Conservation (phyloP, 2,329 filamentous ascomycete genomes). For the Aspergillus sp. region DNA sequence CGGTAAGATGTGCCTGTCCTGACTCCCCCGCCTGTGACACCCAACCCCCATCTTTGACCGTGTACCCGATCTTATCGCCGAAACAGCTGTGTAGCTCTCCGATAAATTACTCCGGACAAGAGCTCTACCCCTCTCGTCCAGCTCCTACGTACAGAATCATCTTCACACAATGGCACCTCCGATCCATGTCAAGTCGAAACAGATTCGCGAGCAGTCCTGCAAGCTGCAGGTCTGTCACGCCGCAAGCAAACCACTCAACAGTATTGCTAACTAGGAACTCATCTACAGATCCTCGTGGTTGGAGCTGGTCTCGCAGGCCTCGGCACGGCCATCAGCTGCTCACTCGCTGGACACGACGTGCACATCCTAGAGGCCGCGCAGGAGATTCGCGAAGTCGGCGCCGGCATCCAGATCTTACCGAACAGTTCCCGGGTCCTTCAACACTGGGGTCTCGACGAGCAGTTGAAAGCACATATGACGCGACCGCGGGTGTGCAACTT, state of each 20-base stretch:
- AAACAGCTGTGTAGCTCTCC: background rate
- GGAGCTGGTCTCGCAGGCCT: conserved; percentile 28
- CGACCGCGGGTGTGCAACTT: conserved; percentile 48
- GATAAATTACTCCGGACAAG: background rate
- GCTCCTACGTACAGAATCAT: background rate
- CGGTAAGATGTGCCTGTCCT: background rate
- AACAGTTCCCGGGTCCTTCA: conserved; percentile 30
- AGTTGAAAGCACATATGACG: conserved; percentile 40
- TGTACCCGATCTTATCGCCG: background rate
- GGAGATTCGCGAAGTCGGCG: conserved; percentile 28
- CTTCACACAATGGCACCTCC: conserved; percentile 38
- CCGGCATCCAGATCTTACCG: conserved; percentile 27
- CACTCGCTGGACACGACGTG: conserved; percentile 24
- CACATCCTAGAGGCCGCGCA: conserved; percentile 22
- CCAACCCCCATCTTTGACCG: conserved; percentile 17
- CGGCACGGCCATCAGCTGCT: conserved; percentile 23
- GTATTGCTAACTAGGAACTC: background rate
- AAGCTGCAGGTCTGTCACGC: conserved; percentile 40
- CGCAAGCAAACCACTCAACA: background rate
- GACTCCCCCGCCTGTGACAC: background rate
- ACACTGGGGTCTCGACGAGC: conserved; percentile 43
- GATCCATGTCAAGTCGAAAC: conserved; percentile 44
- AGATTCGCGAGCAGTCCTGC: conserved; percentile 44
- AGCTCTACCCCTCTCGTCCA: background rate
- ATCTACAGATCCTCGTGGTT: conserved; percentile 31